Evolutionary conservation across 192 early-diverging fungal species (phyloP).

Genomic region (Entomortierella lignicola): DNA sequence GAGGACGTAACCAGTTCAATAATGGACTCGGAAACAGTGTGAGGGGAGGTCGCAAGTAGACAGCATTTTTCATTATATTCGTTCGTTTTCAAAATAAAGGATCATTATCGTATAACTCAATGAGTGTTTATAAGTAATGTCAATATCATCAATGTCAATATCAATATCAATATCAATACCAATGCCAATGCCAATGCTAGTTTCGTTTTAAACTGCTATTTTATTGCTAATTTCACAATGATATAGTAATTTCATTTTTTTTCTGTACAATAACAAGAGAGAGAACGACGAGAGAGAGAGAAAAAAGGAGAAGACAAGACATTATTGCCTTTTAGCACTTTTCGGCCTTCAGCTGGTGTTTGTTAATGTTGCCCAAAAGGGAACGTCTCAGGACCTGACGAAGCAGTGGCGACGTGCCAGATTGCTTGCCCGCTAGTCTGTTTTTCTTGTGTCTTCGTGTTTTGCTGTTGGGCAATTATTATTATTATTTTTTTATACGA

Average conservation of each 20-base stretch:
- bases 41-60: slow-evolving; percentile 48
- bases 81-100: slow-evolving; percentile 1
- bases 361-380: slow-evolving; percentile 48
- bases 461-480: slow-evolving; percentile 26
- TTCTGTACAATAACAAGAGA: too few species aligned
- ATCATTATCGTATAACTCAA: too few species aligned
- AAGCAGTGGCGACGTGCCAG: slow-evolving; percentile 54
- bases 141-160: too few species aligned
- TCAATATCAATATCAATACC: too few species aligned
- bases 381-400: slow-evolving; percentile 54
- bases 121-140: too few species aligned
- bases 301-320: neutral
- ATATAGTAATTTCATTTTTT: too few species aligned
- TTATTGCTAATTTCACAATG: too few species aligned
- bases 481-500: slow-evolving; percentile 7
- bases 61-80: slow-evolving; percentile 6
- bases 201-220: too few species aligned
- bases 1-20: slow-evolving; percentile 48
- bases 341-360: slow-evolving; percentile 45
- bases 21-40: slow-evolving; percentile 54
- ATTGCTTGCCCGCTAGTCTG: slow-evolving; percentile 52
- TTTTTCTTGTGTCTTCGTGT: slow-evolving; percentile 52
- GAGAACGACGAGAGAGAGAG: neutral
- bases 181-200: too few species aligned
- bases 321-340: slow-evolving; percentile 1